Evolutionary conservation across 108 stramenopile species (phyloP), one percentile per base, ranked within the genome.

Genomic region (Nitzschia sp.): DNA sequence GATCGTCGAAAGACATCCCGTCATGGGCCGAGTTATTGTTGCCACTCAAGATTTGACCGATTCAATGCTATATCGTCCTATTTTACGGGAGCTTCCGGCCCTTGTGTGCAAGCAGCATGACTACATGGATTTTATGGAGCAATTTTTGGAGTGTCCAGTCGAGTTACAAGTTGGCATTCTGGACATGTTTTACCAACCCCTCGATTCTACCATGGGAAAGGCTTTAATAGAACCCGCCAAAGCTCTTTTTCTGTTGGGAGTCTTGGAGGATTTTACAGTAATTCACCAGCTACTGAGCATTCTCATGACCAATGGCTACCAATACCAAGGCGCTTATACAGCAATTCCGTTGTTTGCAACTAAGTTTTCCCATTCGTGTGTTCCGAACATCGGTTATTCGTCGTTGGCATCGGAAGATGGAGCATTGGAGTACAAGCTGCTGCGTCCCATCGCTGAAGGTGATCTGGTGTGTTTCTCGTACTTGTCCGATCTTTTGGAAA

Each of bases 161-260:
- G 63, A 55, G 22, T 15, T 64, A 1, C 71, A 72, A 47, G 38
- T 72, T 15, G 71, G 63, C 5, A 45, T 72, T 22, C 27, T 72
- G 44, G 71, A 72, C 46, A 64, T 63, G 62, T 72, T 64, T 50
- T 55, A 63, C 35, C 71, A 63, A 35, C 71, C 71, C 13, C 23
- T 72, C 21, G 71, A 72, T 56, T 56, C 63, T 1, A 44, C 34
- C 30, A 63, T 72, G 52, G 63, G 62, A 41, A 28, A 64, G 36
- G 21, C 30, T 28, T 46, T 72, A 27, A 19, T 64, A 15, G 63
- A 72, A 64, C 71, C 71, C 3, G 63, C 71, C 45, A 45, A 48
- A 32, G 29, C 53, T n/a, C 33, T 72, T 2, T 72, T 30, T 33
- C n/a, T 63, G 15, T 33, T 72, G 53, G 71, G 63, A 8, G 63